A percentile compares a stretch with the other conserved stretches of the same genome.
phyloP scores from a whole-genome alignment of 805 yeast genomes.

The Ogataea chonburiensis region DNA sequence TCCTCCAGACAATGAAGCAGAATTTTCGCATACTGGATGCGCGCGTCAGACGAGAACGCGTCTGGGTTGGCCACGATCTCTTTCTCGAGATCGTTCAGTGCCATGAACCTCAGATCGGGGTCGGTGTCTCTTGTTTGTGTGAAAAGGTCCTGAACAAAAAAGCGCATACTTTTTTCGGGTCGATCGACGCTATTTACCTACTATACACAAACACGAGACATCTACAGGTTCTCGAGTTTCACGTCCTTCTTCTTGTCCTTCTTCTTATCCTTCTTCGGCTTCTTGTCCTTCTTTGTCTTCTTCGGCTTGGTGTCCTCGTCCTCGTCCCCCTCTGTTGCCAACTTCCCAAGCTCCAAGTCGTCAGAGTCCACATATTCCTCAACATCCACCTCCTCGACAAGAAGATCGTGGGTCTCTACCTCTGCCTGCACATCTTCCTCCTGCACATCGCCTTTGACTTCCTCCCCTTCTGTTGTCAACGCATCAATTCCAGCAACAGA shows the following conservation, averaged over 20 bases:
- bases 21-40: conserved; percentile 30
- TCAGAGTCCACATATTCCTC: conserved; percentile 32
- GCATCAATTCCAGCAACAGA: conserved; percentile 34
- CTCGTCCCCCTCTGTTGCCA: too few relatives aligned
- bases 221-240: conserved; percentile 3
- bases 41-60: conserved; percentile 40
- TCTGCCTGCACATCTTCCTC: too few relatives aligned
- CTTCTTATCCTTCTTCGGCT: conserved; percentile 12
- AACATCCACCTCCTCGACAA: conserved; percentile 45
- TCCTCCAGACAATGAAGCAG: conserved; percentile 46
- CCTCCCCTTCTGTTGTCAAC: too few relatives aligned
- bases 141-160: conserved; percentile 30
- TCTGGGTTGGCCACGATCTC: conserved; percentile 32
- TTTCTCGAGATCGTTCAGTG: conserved; percentile 67
- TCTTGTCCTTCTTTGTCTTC: conserved; percentile 13
- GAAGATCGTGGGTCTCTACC: conserved; percentile 23
- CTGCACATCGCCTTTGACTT: too few relatives aligned
- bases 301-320: too few relatives aligned
- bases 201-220: background rate
- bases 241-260: conserved; percentile 15
- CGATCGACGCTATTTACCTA: conserved; percentile 4
- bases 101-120: conserved; percentile 84
- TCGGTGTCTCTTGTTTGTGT: conserved; percentile 63
- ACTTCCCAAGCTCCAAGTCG: conserved; percentile 26
- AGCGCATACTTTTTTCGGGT: conserved; percentile 23